Base-by-base conservation (phyloP, 2,329 filamentous ascomycete species). In the Venturia nashicola region DNA sequence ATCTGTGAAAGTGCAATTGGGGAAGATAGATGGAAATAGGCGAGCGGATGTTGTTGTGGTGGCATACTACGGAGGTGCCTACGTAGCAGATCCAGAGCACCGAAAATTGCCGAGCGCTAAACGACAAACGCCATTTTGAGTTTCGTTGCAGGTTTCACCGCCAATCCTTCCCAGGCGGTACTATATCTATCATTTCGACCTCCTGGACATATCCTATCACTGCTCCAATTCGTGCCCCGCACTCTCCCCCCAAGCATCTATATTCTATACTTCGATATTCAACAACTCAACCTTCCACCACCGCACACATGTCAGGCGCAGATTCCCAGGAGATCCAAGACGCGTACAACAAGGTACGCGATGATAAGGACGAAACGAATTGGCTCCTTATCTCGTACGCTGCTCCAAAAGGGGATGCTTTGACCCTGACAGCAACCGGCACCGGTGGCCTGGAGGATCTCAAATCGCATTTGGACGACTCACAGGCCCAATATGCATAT, bases 311-410 rank as follows among this genome's bases (percentile, higher is more conserved):
- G 59, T 60, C 59, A 27, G 59, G 59, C 59, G 59, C 59, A 7
- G 59, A 60, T 39, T 60, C 59, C 20, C 79, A 84, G 72, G 85
- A 86, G 55, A 82, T 88, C 70, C 76, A 79, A 64, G 78, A 80
- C 62, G 86, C 86, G 67, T 88, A 88, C 79, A 83, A 87, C 36
- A 82, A 83, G 66, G 85, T 88, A 64, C 85, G 85, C 66, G 83
- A 79, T 68, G 85, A 88, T 79, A 87, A 86, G 73, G 81, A 86
- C 66, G 74, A 78, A 64, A 83, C 80, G 67, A 87, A 86, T 76
- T 89, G 85, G 85, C 80, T 89, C 27, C 79, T 89, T 65, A 78
- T 89, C 68, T 85, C 84, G 68, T 83, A 87, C 75, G 79, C 81
- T 12, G 75, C 77, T 2, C 75, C 80, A 32, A 78, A 77, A 40